A percentile compares a stretch with the other conserved stretches of the same genome.
Evolutionary conservation across 2,329 filamentous ascomycete species (phyloP).

Genomic region (Botryotinia convoluta): DNA sequence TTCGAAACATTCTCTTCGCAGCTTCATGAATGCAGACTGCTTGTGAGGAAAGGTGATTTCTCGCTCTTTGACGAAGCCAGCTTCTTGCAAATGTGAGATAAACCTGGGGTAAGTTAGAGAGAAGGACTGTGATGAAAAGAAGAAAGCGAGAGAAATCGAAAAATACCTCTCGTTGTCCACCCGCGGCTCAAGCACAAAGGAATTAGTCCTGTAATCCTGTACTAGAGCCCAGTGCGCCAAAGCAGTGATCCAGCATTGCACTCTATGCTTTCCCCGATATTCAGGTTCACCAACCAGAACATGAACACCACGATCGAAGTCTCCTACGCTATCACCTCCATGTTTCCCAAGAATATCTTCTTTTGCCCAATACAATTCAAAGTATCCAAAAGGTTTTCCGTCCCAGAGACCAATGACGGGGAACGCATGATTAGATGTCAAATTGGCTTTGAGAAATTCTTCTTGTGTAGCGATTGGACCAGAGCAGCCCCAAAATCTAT

Average conservation of each 20-base stretch:
- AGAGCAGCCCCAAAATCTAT: slow-evolving; percentile 76
- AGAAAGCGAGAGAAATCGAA: not conserved
- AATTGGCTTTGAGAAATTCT: slow-evolving; percentile 63
- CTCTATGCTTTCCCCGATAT: slow-evolving; percentile 73
- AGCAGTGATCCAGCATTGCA: slow-evolving; percentile 78
- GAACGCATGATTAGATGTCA: slow-evolving; percentile 74
- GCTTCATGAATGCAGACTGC: slow-evolving; percentile 80
- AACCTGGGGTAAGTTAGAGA: slow-evolving; percentile 47
- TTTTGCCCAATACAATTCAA: slow-evolving; percentile 98
- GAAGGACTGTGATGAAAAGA: not conserved
- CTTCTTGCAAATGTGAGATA: slow-evolving; percentile 64
- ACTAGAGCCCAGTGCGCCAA: slow-evolving; percentile 84
- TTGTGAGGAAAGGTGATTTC: slow-evolving; percentile 91
- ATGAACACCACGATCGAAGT: slow-evolving; percentile 88
- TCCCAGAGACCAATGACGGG: slow-evolving; percentile 93
- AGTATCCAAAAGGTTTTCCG: slow-evolving; percentile 92
- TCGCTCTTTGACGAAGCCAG: slow-evolving; percentile 82
- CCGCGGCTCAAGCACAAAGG: slow-evolving; percentile 81
- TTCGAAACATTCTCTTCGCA: slow-evolving; percentile 77
- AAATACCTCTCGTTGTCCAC: slow-evolving; percentile 85
- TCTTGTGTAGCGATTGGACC: slow-evolving; percentile 56
- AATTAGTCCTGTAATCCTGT: slow-evolving; percentile 76
- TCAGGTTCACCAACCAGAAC: slow-evolving; percentile 89
- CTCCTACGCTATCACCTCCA: slow-evolving; percentile 63
- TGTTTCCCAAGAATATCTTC: slow-evolving; percentile 77